Evolutionary conservation across 805 yeast genomes (phyloP).

Genomic region (Sugiyamaella floridensis): DNA sequence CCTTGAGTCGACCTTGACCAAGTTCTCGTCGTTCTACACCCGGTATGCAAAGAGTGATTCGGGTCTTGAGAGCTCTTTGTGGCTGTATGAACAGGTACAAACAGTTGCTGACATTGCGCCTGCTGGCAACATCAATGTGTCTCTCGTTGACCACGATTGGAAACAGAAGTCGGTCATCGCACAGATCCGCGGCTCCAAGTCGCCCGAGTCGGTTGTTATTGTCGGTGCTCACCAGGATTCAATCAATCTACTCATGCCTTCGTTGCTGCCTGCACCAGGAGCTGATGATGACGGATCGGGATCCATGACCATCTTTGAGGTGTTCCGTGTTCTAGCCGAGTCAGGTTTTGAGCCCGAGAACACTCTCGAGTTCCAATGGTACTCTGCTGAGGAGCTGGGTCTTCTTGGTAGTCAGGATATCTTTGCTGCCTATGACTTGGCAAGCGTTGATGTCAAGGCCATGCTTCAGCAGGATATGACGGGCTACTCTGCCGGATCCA

Average conservation of each 20-base stretch:
- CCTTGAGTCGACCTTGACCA: conserved; percentile 49
- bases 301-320: conserved; percentile 68
- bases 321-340: conserved; percentile 54
- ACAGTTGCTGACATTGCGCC: conserved; percentile 25
- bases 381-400: conserved; percentile 93
- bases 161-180: conserved; percentile 71
- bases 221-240: conserved; percentile 91
- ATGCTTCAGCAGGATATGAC: conserved; percentile 96
- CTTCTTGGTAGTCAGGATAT: conserved; percentile 78
- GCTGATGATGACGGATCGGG: conserved; percentile 96
- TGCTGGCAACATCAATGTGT: conserved; percentile 36
- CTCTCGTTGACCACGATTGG: conserved; percentile 64
- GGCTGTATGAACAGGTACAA: conserved; percentile 51
- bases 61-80: conserved; percentile 66
- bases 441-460: conserved; percentile 54
- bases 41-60: conserved; percentile 66
- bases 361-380: conserved; percentile 87
- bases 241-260: conserved; percentile 65
- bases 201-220: conserved; percentile 48
- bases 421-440: conserved; percentile 45
- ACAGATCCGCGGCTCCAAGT: conserved; percentile 37
- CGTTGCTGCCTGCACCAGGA: conserved; percentile 71
- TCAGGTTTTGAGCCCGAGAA: conserved; percentile 50
- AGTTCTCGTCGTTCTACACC: conserved; percentile 63
- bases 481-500: conserved; percentile 55